These are phyloP conservation scores for Xylariaceae sp. DNA, from an alignment of 2,329 filamentous ascomycete species.

Conservation along the genomic window DNA sequence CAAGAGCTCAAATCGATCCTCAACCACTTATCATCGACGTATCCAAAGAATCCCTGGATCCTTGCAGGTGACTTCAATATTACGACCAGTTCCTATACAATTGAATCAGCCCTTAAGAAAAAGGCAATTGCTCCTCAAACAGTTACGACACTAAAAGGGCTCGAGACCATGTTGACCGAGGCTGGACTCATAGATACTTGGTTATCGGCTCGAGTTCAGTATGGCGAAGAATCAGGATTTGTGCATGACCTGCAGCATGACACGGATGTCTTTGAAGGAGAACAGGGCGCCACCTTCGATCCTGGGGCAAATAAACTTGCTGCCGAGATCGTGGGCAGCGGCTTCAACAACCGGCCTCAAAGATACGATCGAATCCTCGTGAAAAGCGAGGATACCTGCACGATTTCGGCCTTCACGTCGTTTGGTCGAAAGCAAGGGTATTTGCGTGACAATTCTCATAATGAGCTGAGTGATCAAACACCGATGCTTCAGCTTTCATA, in stretches of 20 bases:
- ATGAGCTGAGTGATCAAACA: background rate
- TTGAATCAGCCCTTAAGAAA: constrained; percentile 50
- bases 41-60: constrained; percentile 49
- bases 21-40: constrained; percentile 41
- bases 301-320: constrained; percentile 57
- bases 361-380: constrained; percentile 64
- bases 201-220: constrained; percentile 43
- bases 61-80: constrained; percentile 66
- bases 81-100: constrained; percentile 55
- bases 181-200: constrained; percentile 53
- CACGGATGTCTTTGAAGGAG: constrained; percentile 50
- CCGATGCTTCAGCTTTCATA: constrained; percentile 21
- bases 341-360: constrained; percentile 56
- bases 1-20: constrained; percentile 53
- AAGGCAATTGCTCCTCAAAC: constrained; percentile 53
- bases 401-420: constrained; percentile 50
- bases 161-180: constrained; percentile 47
- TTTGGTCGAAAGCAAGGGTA: constrained; percentile 48
- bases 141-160: constrained; percentile 38
- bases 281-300: constrained; percentile 65
- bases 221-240: constrained; percentile 39
- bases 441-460: constrained; percentile 7
- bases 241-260: constrained; percentile 20
- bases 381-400: constrained; percentile 39
- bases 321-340: constrained; percentile 44